Evolutionary conservation across 805 yeast species (phyloP), one percentile per base, ranked within the genome.

Genomic region (Kodamaea neixiangensis): DNA sequence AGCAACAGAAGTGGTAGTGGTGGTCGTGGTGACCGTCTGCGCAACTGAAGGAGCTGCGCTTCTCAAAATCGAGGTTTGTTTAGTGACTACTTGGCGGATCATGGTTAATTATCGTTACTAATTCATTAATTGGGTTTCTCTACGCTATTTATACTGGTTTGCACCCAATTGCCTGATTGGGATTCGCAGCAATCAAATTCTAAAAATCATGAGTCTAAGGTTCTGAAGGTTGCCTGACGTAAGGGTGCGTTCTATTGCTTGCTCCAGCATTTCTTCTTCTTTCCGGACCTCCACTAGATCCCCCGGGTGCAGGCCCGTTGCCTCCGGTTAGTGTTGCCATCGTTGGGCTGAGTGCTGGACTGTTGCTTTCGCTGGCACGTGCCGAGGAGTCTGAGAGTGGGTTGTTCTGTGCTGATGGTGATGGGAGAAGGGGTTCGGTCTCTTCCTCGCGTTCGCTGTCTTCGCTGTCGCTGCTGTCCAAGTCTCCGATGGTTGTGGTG

Each of bases 1-100:
- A 13, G 76, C 72, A 39, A 63, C 67, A 33, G 72, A 74, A 48
- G 73, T 59, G 35, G 48, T 42, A 44, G 35, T 35, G 25, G 44
- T 18, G 37, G 49, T n/a, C 5, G 44, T 10, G 31, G 34, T 18
- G 29, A 46, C 4, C n/a, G 44, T 20, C 42, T 35, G 47, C 13
- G 25, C 29, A 19, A 21, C 19, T 15, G 17, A 15, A 11, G 37
- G 35, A 37, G 37, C 17, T 11, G 42, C 44, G 33, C 21, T 29
- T 47, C 54, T 51, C 20, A 44, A 14, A 20, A 39, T 14, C n/a
- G 42, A 14, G 22, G 48, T 39, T 53, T 50, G 53, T 31, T 33
- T 48, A 9, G 49, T 46, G 5, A 48, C 17, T 13, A 48, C 42
- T 41, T 53, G 53, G 38, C 56, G 56, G 25, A 53, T 29, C 56